Evolutionary conservation across 306 rosid genomes (phyloP), one percentile per base, ranked within the genome.

Genomic region (Carpinus viminea): DNA sequence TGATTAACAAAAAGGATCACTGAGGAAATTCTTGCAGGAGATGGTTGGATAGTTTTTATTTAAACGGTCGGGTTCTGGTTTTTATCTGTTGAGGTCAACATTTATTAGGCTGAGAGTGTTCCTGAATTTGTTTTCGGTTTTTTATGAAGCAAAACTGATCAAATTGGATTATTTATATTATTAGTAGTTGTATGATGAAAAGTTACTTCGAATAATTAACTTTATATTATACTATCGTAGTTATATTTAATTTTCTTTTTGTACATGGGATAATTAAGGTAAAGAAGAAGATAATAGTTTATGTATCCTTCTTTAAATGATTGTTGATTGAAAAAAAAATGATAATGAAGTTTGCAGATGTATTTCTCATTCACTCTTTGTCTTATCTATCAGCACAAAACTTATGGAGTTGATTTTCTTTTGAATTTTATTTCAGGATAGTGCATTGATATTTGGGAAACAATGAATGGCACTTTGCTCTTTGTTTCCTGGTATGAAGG

Each of bases 361-460:
- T 45, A 8, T 80, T 77, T 77, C 45, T 38, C 11, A 12, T 47
- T 43, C 47, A 28, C 56, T 11, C 41, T 70, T 70, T 78, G 17
- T 12, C 24, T 59, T 73, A 26, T 65, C 51, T 65, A 45, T 81
- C 31, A 62, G 21, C 61, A 72, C 13, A 68, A 80, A 76, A 76
- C 76, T 88, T 56, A 75, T 48, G 4, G 7, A 43, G 47, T 55
- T 62, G 65, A 75, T 79, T 38, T 73, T 65, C 71, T 38, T 31
- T 62, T 55, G 13, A 20, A 20, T 41, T 38, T 54, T 77, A 83
- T 52, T 69, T 79, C 85, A 85, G 87, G 82, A 76, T 55, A 60
- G 72, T 46, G 76, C 56, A 47, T 78, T 52, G 66, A 59, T 73
- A 57, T 55, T 59, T 73, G 76, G 70, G 74, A 69, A 76, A 51